phyloP scores from a whole-genome alignment of 106 monocot genomes.

The Dioscorea zingiberensis region DNA sequence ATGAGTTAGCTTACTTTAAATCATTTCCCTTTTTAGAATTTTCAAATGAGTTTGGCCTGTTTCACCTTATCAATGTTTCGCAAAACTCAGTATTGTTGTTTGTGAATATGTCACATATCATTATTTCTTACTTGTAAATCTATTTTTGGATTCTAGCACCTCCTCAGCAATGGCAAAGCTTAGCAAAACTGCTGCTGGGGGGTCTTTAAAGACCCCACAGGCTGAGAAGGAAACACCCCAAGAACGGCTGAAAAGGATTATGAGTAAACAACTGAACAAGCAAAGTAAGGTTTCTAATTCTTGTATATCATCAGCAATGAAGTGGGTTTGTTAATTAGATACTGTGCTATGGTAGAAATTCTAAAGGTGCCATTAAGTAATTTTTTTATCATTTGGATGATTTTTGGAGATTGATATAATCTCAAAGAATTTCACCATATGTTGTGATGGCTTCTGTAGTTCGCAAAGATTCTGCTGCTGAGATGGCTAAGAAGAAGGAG shows the following conservation, averaged over 20 bases:
- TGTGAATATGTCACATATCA: too few relatives aligned
- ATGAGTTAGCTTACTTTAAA: too few relatives aligned
- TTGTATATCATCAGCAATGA: not conserved
- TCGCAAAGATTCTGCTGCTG: slow-evolving; percentile 83
- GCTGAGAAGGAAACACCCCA: slow-evolving; percentile 95
- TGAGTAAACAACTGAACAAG: slow-evolving; percentile 98
- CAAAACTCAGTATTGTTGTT: too few relatives aligned
- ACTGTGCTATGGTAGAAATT: too few relatives aligned
- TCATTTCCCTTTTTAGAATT: too few relatives aligned
- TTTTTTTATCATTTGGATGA: too few relatives aligned
- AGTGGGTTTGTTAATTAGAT: not conserved
- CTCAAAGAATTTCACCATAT: not conserved
- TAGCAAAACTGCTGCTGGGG: slow-evolving; percentile 51
- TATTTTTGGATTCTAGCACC: slow-evolving; percentile 20
- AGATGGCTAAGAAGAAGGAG: slow-evolving; percentile 88
- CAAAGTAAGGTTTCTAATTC: slow-evolving; percentile 52
- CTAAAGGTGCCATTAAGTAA: too few relatives aligned
- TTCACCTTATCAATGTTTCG: too few relatives aligned
- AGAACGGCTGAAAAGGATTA: slow-evolving; percentile 95
- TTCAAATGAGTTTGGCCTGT: too few relatives aligned
- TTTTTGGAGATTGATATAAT: too few relatives aligned
- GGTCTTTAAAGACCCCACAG: slow-evolving; percentile 40
- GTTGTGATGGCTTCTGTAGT: slow-evolving; percentile 30
- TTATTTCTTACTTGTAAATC: too few relatives aligned
- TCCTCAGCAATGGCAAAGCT: slow-evolving; percentile 71